These are phyloP conservation scores for Penicillium sp. DNA, from an alignment of 2,329 filamentous ascomycete genomes.

Conservation along the genomic window DNA sequence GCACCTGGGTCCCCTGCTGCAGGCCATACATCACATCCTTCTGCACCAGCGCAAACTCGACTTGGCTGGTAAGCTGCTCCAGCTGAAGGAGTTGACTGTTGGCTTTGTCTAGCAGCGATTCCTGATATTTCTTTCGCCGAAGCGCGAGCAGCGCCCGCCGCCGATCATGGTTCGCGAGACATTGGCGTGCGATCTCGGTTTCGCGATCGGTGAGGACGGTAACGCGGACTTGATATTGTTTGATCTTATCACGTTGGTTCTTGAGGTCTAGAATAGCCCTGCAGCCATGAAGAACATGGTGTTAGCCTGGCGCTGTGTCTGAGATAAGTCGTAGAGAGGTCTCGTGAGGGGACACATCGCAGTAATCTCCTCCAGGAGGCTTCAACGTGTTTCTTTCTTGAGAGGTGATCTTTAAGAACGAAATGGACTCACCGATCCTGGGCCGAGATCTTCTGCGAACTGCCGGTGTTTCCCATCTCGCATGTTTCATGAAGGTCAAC, in stretches of 20 bases:
- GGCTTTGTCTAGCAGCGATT: conserved; percentile 81
- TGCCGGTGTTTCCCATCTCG: conserved; percentile 64
- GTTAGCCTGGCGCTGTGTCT: conserved; percentile 1
- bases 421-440: conserved; percentile 74
- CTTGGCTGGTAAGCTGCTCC: conserved; percentile 79
- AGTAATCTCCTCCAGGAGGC: not conserved
- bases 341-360: conserved; percentile 14
- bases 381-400: not conserved
- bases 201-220: conserved; percentile 81
- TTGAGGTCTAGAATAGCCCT: conserved; percentile 98
- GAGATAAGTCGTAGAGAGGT: not conserved
- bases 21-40: conserved; percentile 93
- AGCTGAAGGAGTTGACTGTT: conserved; percentile 92
- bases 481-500: conserved; percentile 28
- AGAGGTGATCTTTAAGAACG: not conserved
- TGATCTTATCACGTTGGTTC: conserved; percentile 93
- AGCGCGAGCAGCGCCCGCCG: conserved; percentile 79
- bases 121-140: conserved; percentile 94
- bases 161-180: conserved; percentile 77
- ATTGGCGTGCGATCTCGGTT: conserved; percentile 79
- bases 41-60: conserved; percentile 95
- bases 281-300: conserved; percentile 7
- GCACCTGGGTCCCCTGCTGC: conserved; percentile 84
- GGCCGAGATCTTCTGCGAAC: conserved; percentile 65
- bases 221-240: conserved; percentile 92